These are phyloP conservation scores for Stachybotrys chartarum DNA, from an alignment of 2,329 filamentous ascomycete species.

Conservation along the genomic window DNA sequence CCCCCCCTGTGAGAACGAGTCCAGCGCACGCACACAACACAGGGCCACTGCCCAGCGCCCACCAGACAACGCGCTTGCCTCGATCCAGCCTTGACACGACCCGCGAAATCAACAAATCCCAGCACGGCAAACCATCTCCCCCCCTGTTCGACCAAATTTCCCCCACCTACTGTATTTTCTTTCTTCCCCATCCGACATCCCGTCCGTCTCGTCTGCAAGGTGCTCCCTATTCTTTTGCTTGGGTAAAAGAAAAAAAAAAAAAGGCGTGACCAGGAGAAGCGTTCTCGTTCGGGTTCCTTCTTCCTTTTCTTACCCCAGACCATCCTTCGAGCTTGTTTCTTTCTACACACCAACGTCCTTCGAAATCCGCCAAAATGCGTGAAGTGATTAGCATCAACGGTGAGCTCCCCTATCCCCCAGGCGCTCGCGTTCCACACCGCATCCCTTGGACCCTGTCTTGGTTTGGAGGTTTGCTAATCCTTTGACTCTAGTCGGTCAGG, in stretches of 20 bases:
- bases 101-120: constrained; percentile 32
- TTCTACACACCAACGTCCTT: constrained; percentile 11
- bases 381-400: constrained; percentile 99
- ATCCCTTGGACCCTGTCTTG: constrained; percentile 15
- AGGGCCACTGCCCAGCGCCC: background rate
- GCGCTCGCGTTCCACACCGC: constrained; percentile 33
- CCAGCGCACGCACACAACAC: constrained; percentile 6
- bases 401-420: constrained; percentile 42
- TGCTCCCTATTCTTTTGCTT: constrained; percentile 14
- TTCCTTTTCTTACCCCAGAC: constrained; percentile 20
- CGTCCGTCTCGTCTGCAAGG: constrained; percentile 16
- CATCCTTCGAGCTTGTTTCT: constrained; percentile 13
- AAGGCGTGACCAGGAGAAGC: constrained; percentile 3
- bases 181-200: constrained; percentile 16
- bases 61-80: constrained; percentile 24
- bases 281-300: constrained; percentile 17
- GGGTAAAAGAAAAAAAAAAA: constrained; percentile 20
- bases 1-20: background rate
- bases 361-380: constrained; percentile 67
- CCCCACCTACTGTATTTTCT: constrained; percentile 38
- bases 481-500: constrained; percentile 80
- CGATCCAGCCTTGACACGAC: constrained; percentile 19
- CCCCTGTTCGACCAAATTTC: constrained; percentile 35
- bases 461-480: constrained; percentile 37
- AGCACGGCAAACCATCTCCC: constrained; percentile 14